Evolutionary conservation across 2,329 filamentous ascomycete genomes (phyloP).

Genomic region (Diplodia intermedia): DNA sequence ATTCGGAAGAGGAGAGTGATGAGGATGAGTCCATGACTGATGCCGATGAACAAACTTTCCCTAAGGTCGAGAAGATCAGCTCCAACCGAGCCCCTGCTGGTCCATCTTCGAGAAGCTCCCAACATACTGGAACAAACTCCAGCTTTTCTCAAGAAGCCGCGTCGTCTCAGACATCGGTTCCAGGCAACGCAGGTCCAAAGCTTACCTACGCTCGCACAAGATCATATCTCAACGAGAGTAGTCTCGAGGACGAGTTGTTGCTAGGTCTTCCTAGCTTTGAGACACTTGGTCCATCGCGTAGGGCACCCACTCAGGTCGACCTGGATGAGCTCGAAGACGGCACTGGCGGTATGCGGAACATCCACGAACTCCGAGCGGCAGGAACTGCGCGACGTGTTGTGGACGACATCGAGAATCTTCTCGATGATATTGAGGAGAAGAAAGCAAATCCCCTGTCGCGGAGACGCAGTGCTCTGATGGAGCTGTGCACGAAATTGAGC

Average conservation of each 20-base stretch:
- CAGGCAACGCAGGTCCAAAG: constrained; percentile 44
- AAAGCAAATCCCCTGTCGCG: constrained; percentile 52
- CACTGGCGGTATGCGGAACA: constrained; percentile 58
- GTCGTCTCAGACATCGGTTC: constrained; percentile 19
- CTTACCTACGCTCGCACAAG: constrained; percentile 67
- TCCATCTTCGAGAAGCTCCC: constrained; percentile 18
- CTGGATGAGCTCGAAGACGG: constrained; percentile 55
- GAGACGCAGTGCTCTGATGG: constrained; percentile 61
- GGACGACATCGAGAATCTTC: constrained; percentile 61
- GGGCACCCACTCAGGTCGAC: constrained; percentile 37
- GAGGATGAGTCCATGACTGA: constrained; percentile 33
- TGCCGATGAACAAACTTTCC: constrained; percentile 1
- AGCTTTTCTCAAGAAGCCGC: constrained; percentile 17
- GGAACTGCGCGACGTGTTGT: constrained; percentile 65
- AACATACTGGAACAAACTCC: neutral
- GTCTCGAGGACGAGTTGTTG: constrained; percentile 47
- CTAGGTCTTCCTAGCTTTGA: constrained; percentile 42
- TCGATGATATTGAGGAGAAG: constrained; percentile 64
- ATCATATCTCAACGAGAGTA: constrained; percentile 64
- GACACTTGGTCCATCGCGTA: constrained; percentile 16
- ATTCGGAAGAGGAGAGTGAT: constrained; percentile 30
- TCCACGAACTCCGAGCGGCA: constrained; percentile 67
- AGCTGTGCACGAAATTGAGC: constrained; percentile 61
- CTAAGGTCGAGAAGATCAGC: neutral
- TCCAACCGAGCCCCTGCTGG: neutral